These are phyloP conservation scores for Gossypium arboreum DNA, from an alignment of 345 rosid species.

Conservation along the genomic window DNA sequence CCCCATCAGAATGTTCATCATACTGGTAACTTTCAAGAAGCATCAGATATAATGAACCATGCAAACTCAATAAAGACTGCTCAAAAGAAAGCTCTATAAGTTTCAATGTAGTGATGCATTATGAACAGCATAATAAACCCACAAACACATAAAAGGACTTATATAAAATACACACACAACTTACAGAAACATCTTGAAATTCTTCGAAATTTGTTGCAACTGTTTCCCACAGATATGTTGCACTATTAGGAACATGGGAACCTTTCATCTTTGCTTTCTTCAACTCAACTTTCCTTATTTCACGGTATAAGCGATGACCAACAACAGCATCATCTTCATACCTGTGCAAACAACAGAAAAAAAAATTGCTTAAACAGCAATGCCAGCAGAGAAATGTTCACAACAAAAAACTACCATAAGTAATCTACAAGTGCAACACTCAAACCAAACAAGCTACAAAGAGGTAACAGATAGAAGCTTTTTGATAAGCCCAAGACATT, in stretches of 20 bases:
- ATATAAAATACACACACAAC: slow-evolving; percentile 12
- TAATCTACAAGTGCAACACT: slow-evolving; percentile 1
- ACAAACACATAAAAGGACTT: not conserved
- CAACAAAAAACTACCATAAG: slow-evolving; percentile 1
- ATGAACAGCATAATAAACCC: not conserved
- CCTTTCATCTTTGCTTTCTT: slow-evolving; percentile 78
- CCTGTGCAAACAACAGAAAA: slow-evolving; percentile 46
- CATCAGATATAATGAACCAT: not conserved
- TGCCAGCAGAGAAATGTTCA: not conserved
- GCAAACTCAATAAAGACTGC: slow-evolving; percentile 1
- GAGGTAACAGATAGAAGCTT: slow-evolving; percentile 6
- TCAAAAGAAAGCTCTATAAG: not conserved
- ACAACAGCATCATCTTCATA: slow-evolving; percentile 88
- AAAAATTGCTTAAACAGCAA: slow-evolving; percentile 9
- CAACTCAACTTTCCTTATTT: slow-evolving; percentile 78
- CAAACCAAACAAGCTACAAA: slow-evolving; percentile 4
- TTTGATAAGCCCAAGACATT: slow-evolving; percentile 20
- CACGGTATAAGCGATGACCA: slow-evolving; percentile 95
- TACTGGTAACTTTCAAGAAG: not conserved
- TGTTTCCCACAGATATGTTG: slow-evolving; percentile 92
- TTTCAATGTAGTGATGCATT: not conserved
- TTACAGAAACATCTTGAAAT: slow-evolving; percentile 66
- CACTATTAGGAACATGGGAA: slow-evolving; percentile 59
- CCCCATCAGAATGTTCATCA: not conserved
- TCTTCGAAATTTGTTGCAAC: slow-evolving; percentile 95